Conservation (phyloP, 192 early-diverging fungal genomes). For the Umbelopsis vinacea region DNA sequence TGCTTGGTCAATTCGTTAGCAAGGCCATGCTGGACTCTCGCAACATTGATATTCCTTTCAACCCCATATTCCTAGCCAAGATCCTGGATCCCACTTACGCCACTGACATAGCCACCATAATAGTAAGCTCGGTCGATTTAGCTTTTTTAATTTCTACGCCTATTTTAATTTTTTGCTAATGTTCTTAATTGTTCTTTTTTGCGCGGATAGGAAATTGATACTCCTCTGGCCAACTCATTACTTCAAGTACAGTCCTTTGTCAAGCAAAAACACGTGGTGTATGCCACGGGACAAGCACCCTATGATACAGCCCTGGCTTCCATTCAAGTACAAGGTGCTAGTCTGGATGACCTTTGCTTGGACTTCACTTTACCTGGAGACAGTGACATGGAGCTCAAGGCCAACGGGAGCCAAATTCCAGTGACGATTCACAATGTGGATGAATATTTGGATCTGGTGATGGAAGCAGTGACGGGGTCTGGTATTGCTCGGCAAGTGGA, state of each 20-base stretch:
- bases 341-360: slow-evolving; percentile 71
- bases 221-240: slow-evolving; percentile 68
- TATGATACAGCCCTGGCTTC: slow-evolving; percentile 50
- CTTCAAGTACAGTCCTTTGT: slow-evolving; percentile 68
- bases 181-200: neutral
- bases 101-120: neutral
- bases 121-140: too few species aligned
- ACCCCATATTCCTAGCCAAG: slow-evolving; percentile 72
- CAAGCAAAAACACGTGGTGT: slow-evolving; percentile 59
- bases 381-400: slow-evolving; percentile 69
- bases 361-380: slow-evolving; percentile 90
- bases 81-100: slow-evolving; percentile 52
- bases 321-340: slow-evolving; percentile 56
- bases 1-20: slow-evolving; percentile 85
- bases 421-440: slow-evolving; percentile 87
- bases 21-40: slow-evolving; percentile 87
- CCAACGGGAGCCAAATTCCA: slow-evolving; percentile 61
- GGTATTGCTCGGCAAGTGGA: slow-evolving; percentile 73
- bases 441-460: slow-evolving; percentile 70
- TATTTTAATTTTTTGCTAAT: too few species aligned
- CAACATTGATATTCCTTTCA: slow-evolving; percentile 84
- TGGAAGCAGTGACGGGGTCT: slow-evolving; percentile 63
- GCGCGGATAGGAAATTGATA: slow-evolving; percentile 63
- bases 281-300: slow-evolving; percentile 33
- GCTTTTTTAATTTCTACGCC: too few species aligned